Evolutionary conservation across 495 filamentous ascomycete genomes (phyloP).

Genomic region (Neurospora africana): DNA sequence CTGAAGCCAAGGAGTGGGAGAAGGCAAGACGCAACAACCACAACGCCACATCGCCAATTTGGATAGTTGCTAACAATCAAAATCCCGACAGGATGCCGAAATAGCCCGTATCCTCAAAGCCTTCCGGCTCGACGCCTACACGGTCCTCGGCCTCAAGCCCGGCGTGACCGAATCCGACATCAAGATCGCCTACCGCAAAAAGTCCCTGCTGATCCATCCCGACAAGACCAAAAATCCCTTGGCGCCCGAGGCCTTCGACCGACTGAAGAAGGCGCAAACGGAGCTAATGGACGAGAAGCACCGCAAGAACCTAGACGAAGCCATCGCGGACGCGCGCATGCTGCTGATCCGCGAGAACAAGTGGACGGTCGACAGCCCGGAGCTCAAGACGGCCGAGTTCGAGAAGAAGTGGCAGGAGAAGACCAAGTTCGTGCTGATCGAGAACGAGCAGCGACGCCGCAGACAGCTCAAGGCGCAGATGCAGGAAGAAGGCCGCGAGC

Average conservation of each 20-base stretch:
- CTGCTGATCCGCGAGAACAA: constrained; percentile 89
- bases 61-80: not conserved
- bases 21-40: constrained; percentile 44
- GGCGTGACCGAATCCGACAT: constrained; percentile 95
- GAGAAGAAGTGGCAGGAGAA: constrained; percentile 79
- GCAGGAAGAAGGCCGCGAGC: constrained; percentile 91
- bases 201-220: constrained; percentile 95
- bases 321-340: constrained; percentile 90
- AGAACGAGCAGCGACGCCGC: constrained; percentile 76
- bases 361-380: constrained; percentile 77
- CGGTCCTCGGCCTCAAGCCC: constrained; percentile 90
- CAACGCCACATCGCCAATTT: not conserved
- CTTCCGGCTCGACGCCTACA: constrained; percentile 86
- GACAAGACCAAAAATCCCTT: constrained; percentile 90
- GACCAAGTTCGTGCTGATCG: constrained; percentile 83
- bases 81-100: constrained; percentile 65
- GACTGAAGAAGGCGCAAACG: constrained; percentile 87
- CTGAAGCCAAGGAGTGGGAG: constrained; percentile 78
- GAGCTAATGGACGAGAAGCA: constrained; percentile 90
- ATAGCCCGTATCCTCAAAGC: constrained; percentile 89
- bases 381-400: constrained; percentile 74
- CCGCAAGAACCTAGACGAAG: constrained; percentile 77
- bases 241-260: constrained; percentile 93
- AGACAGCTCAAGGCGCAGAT: constrained; percentile 87
- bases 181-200: constrained; percentile 85